These are phyloP conservation scores for Neofusicoccum parvum DNA, from an alignment of 2,329 filamentous ascomycete species.

Conservation along the genomic window DNA sequence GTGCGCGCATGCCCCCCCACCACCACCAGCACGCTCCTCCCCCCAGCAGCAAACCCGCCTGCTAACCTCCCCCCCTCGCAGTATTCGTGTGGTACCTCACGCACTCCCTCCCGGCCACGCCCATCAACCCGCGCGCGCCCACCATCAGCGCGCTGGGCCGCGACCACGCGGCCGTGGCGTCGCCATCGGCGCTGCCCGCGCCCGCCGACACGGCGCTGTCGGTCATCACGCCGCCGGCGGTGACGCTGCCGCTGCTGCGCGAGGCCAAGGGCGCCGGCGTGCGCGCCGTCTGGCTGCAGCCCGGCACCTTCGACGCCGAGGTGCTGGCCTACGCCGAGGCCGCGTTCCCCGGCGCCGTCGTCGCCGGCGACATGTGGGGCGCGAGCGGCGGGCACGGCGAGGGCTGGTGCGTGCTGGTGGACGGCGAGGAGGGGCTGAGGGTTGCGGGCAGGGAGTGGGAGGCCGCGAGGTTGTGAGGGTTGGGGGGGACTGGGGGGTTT, in stretches of 20 bases:
- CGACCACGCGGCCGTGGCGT: slow-evolving; percentile 65
- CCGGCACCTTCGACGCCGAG: slow-evolving; percentile 80
- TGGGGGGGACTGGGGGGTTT: not conserved
- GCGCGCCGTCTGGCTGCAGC: slow-evolving; percentile 83
- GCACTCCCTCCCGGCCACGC: slow-evolving; percentile 74
- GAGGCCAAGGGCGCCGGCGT: slow-evolving; percentile 77
- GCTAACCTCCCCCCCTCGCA: slow-evolving; percentile 48
- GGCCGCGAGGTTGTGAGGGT: slow-evolving; percentile 28
- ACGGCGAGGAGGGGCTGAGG: slow-evolving; percentile 41
- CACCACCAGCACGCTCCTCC: not conserved
- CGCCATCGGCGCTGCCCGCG: slow-evolving; percentile 65
- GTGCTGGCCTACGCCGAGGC: slow-evolving; percentile 69
- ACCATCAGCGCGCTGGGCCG: slow-evolving; percentile 64
- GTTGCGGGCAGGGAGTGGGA: slow-evolving; percentile 38
- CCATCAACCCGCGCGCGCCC: slow-evolving; percentile 75
- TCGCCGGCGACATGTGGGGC: slow-evolving; percentile 52
- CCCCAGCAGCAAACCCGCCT: not conserved
- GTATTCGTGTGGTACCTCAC: slow-evolving; percentile 88
- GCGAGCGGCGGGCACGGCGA: slow-evolving; percentile 34
- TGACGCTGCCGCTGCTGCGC: slow-evolving; percentile 72
- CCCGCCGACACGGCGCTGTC: slow-evolving; percentile 75
- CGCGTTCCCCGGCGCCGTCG: slow-evolving; percentile 69
- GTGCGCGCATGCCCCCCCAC: slow-evolving; percentile 46
- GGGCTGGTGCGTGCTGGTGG: slow-evolving; percentile 46
- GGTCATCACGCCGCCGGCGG: slow-evolving; percentile 81